phyloP scores from a whole-genome alignment of 305 asterid genomes.

The Fraxinus dipetala region DNA sequence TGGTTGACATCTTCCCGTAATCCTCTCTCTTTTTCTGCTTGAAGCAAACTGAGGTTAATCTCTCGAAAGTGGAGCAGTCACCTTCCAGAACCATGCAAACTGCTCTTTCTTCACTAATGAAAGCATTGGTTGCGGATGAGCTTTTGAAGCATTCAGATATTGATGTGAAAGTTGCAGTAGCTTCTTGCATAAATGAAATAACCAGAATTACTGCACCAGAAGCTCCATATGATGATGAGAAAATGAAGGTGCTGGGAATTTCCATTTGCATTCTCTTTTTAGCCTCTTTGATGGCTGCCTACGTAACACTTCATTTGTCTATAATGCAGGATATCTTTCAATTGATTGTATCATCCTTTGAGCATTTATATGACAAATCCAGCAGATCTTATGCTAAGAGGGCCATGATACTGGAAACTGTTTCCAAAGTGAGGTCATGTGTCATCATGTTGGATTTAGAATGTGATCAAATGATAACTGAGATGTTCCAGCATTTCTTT shows the following conservation, averaged over 20 bases:
- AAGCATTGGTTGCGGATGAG: constrained; percentile 53
- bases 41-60: constrained; percentile 56
- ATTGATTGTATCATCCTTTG: constrained; percentile 81
- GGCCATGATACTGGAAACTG: constrained; percentile 75
- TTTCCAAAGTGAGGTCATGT: constrained; percentile 86
- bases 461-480: constrained; percentile 75
- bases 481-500: constrained; percentile 84
- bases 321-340: constrained; percentile 75
- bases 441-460: constrained; percentile 95
- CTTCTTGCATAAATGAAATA: constrained; percentile 89
- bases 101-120: constrained; percentile 62
- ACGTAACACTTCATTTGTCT: constrained; percentile 29
- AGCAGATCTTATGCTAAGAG: constrained; percentile 75
- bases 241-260: constrained; percentile 67
- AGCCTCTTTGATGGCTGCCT: constrained; percentile 5
- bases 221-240: constrained; percentile 76
- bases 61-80: constrained; percentile 87
- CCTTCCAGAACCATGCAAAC: constrained; percentile 66
- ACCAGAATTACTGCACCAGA: constrained; percentile 91
- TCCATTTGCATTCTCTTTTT: neutral
- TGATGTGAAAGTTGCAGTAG: constrained; percentile 82
- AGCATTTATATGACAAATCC: constrained; percentile 56
- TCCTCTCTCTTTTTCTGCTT: constrained; percentile 15
- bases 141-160: constrained; percentile 67
- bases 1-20: constrained; percentile 3